Evolutionary conservation across 352 stramenopile species (phyloP).

Genomic region (Globisporangium mamillatum): DNA sequence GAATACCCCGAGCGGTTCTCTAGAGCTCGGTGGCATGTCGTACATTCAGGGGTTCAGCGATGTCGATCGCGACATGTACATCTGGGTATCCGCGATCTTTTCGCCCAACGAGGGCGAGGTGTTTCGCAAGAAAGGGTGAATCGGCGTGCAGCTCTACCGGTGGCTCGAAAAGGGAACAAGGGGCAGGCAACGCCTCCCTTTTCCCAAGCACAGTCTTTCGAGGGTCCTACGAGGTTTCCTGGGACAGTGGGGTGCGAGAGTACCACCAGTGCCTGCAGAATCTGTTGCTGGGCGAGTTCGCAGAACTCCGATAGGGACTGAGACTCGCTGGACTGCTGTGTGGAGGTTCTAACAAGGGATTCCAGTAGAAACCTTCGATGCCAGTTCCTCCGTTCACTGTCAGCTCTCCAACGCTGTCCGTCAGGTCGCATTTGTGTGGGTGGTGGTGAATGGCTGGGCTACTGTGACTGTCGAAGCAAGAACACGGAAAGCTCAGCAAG

Average conservation of each 20-base stretch:
- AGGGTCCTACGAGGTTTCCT: constrained; percentile 6
- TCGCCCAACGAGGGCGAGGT: background rate
- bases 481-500: no score
- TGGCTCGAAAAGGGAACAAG: background rate
- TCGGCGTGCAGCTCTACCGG: background rate
- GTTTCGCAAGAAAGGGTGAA: constrained; percentile 10
- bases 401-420: no score
- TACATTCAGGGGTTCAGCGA: constrained; percentile 1
- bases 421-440: no score
- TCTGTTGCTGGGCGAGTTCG: background rate
- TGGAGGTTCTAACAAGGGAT: no score
- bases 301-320: background rate
- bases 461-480: no score
- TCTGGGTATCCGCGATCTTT: constrained; percentile 5
- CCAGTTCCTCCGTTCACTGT: no score
- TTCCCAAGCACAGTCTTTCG: constrained; percentile 2
- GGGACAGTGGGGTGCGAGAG: background rate
- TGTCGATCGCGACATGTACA: background rate
- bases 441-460: no score
- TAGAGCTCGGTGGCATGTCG: constrained; percentile 6
- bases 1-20: background rate
- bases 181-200: no score
- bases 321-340: background rate
- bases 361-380: no score
- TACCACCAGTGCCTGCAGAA: constrained; percentile 17